Evolutionary conservation across 106 monocot species (phyloP).

Genomic region (Chionographis japonica): DNA sequence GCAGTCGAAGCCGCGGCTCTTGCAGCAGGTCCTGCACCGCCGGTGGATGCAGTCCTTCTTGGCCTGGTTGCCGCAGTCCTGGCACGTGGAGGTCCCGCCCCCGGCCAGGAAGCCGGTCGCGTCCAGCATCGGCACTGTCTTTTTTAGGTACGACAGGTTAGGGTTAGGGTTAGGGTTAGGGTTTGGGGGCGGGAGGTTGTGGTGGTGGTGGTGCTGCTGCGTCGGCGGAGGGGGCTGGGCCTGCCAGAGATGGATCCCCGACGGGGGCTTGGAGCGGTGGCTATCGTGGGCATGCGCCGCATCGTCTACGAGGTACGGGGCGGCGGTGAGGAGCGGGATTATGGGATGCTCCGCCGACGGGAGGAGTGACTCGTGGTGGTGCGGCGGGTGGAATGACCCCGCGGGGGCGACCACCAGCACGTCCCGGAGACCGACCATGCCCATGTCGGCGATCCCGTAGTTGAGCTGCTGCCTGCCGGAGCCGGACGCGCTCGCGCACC

Average conservation of each 20-base stretch:
- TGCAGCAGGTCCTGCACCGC: conserved; percentile 83
- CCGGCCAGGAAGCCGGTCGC: conserved; percentile 11
- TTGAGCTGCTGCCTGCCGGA: conserved; percentile 9
- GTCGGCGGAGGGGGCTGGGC: conserved; percentile 1
- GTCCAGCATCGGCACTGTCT: conserved; percentile 20
- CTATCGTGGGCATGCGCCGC: too few relatives aligned
- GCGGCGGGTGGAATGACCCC: conserved; percentile 20
- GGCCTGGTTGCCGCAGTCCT: conserved; percentile 86
- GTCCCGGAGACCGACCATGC: conserved; percentile 26
- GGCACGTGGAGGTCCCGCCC: conserved; percentile 26
- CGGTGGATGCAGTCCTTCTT: conserved; percentile 74
- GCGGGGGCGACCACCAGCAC: conserved; percentile 55
- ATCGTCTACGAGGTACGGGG: conserved; percentile 7
- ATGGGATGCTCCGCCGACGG: conserved; percentile 16
- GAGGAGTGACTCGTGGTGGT: conserved; percentile 16
- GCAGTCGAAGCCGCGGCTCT: conserved; percentile 62
- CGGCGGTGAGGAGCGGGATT: conserved; percentile 14
- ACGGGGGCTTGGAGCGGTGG: background rate
- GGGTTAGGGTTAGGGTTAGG: conserved; percentile 46
- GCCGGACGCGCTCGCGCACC: background rate
- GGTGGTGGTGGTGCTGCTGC: conserved; percentile 1
- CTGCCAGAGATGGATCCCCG: conserved; percentile 19
- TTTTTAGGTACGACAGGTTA: conserved; percentile 17
- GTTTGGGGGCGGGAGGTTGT: conserved; percentile 5
- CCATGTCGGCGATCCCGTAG: conserved; percentile 25